Evolutionary conservation across 2,329 filamentous ascomycete genomes (phyloP).

Genomic region (Botrytis paeoniae): DNA sequence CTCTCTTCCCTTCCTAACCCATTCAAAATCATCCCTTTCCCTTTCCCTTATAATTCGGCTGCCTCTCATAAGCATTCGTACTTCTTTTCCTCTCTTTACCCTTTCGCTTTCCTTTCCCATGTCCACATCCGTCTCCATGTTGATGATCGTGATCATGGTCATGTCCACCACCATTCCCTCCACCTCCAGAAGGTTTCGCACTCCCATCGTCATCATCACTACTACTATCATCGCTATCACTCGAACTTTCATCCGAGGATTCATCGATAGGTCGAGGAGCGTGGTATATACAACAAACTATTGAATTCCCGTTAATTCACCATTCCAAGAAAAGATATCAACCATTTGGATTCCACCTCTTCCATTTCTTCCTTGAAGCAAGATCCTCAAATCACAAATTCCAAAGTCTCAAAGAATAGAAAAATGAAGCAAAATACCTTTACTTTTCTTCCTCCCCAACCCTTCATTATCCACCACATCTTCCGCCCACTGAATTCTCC

Average conservation of each 20-base stretch:
- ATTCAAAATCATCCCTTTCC: neutral
- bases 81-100: slow-evolving; percentile 53
- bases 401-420: neutral
- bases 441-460: slow-evolving; percentile 88
- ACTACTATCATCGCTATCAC: slow-evolving; percentile 53
- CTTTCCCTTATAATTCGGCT: slow-evolving; percentile 54
- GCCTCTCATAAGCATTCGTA: slow-evolving; percentile 79
- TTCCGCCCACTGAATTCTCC: slow-evolving; percentile 86
- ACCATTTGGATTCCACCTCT: neutral
- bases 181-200: slow-evolving; percentile 39
- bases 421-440: slow-evolving; percentile 57
- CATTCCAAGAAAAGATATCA: neutral
- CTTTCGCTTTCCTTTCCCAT: slow-evolving; percentile 36
- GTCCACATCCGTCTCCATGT: slow-evolving; percentile 31
- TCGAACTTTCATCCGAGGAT: slow-evolving; percentile 66
- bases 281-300: slow-evolving; percentile 99
- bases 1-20: neutral
- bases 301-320: neutral
- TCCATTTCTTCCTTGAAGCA: neutral
- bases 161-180: slow-evolving; percentile 29
- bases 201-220: slow-evolving; percentile 43
- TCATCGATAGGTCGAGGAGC: slow-evolving; percentile 78
- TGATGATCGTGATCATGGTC: slow-evolving; percentile 33
- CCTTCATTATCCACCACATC: slow-evolving; percentile 95
- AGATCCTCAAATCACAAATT: neutral